phyloP scores from a whole-genome alignment of 106 monocot species.

The Hemerocallis citrina region DNA sequence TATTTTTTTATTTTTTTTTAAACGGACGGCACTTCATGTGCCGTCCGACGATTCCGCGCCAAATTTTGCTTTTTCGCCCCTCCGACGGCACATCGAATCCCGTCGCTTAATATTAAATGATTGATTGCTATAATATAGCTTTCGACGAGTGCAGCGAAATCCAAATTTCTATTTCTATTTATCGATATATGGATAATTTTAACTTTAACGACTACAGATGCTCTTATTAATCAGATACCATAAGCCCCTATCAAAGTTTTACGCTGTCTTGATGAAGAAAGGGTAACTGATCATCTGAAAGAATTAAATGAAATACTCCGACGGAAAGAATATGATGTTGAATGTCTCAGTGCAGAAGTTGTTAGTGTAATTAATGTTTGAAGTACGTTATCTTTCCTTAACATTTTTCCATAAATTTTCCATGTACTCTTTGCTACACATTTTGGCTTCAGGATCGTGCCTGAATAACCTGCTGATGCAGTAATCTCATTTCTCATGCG shows the following conservation, averaged over 20 bases:
- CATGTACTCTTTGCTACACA: neutral
- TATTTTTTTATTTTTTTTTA: too few relatives aligned
- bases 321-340: slow-evolving; percentile 48
- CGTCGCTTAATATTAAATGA: too few relatives aligned
- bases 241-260: slow-evolving; percentile 69
- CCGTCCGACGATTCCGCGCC: too few relatives aligned
- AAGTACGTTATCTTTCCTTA: slow-evolving; percentile 39
- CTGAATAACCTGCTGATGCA: neutral
- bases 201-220: too few relatives aligned
- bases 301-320: slow-evolving; percentile 50
- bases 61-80: too few relatives aligned
- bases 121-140: too few relatives aligned
- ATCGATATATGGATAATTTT: too few relatives aligned
- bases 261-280: slow-evolving; percentile 62
- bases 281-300: slow-evolving; percentile 65
- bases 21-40: too few relatives aligned
- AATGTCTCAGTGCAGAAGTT: slow-evolving; percentile 57
- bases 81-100: too few relatives aligned
- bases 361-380: slow-evolving; percentile 91
- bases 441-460: neutral
- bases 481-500: neutral
- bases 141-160: too few relatives aligned
- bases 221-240: slow-evolving; percentile 56
- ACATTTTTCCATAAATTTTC: neutral
- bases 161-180: too few relatives aligned